Evolutionary conservation across 306 rosid species (phyloP).

Genomic region (Cicer chorassanicum): DNA sequence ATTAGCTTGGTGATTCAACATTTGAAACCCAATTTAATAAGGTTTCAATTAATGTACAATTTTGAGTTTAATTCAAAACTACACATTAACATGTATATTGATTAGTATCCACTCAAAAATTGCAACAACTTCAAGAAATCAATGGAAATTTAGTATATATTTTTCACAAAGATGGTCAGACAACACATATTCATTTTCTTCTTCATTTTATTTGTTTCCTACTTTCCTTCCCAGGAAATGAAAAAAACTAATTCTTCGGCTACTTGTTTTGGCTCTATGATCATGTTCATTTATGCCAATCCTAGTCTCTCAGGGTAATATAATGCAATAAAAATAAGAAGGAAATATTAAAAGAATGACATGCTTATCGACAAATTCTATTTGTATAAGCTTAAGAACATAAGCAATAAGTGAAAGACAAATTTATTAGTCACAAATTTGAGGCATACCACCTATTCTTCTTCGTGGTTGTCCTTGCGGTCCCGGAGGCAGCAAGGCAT

Average conservation of each 20-base stretch:
- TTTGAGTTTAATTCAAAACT: slow-evolving; percentile 18
- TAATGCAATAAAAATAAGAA: not conserved
- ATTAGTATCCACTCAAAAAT: slow-evolving; percentile 48
- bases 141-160: slow-evolving; percentile 40
- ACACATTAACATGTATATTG: slow-evolving; percentile 41
- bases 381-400: slow-evolving; percentile 8
- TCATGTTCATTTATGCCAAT: slow-evolving; percentile 28
- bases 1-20: not conserved
- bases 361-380: slow-evolving; percentile 24
- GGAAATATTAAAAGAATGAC: slow-evolving; percentile 28
- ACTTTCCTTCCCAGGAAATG: slow-evolving; percentile 34
- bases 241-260: slow-evolving; percentile 37
- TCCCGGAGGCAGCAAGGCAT: slow-evolving; percentile 74
- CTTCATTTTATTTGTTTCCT: not conserved
- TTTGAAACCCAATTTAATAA: not conserved
- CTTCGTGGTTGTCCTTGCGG: slow-evolving; percentile 83
- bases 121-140: slow-evolving; percentile 38
- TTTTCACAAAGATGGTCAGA: slow-evolving; percentile 36
- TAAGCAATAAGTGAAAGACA: slow-evolving; percentile 27
- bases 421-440: slow-evolving; percentile 19
- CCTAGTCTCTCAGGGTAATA: not conserved
- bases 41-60: slow-evolving; percentile 4
- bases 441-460: slow-evolving; percentile 84
- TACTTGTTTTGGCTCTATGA: slow-evolving; percentile 35
- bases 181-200: slow-evolving; percentile 11